phyloP scores from a whole-genome alignment of 108 stramenopile genomes.

The Fragilaria crotonensis region DNA sequence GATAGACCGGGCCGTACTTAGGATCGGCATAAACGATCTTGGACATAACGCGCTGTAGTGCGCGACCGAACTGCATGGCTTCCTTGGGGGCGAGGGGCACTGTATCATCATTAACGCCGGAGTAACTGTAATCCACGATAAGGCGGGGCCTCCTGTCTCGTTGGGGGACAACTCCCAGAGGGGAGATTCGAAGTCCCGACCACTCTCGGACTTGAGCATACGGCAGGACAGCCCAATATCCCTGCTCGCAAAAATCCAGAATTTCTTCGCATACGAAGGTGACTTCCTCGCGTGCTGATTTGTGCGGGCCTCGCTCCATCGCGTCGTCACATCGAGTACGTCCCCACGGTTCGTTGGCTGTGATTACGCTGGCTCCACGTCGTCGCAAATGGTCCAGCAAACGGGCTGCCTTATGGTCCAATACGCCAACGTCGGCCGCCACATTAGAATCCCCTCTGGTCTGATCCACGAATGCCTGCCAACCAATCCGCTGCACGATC shows the following conservation, averaged over 20 bases:
- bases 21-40: slow-evolving; percentile 7
- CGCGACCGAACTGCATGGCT: no score
- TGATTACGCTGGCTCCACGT: slow-evolving; percentile 17
- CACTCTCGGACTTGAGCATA: slow-evolving; percentile 4
- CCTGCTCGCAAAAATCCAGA: slow-evolving; percentile 12
- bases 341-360: slow-evolving; percentile 14
- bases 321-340: neutral
- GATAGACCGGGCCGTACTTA: slow-evolving; percentile 9
- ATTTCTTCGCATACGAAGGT: slow-evolving; percentile 18
- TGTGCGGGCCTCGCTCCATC: slow-evolving; percentile 11
- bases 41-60: no score
- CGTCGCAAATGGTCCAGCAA: slow-evolving; percentile 13
- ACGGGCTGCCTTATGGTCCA: slow-evolving; percentile 19
- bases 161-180: slow-evolving; percentile 24
- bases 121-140: slow-evolving; percentile 21
- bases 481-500: no score
- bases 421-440: no score
- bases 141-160: slow-evolving; percentile 16
- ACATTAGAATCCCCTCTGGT: no score
- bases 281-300: neutral
- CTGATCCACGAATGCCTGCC: no score
- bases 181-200: slow-evolving; percentile 1
- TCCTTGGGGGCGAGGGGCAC: slow-evolving; percentile 15
- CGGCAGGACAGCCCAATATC: slow-evolving; percentile 23
- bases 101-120: slow-evolving; percentile 19